phyloP scores from a whole-genome alignment of 2,329 filamentous ascomycete genomes.

The Fusarium floridanum region DNA sequence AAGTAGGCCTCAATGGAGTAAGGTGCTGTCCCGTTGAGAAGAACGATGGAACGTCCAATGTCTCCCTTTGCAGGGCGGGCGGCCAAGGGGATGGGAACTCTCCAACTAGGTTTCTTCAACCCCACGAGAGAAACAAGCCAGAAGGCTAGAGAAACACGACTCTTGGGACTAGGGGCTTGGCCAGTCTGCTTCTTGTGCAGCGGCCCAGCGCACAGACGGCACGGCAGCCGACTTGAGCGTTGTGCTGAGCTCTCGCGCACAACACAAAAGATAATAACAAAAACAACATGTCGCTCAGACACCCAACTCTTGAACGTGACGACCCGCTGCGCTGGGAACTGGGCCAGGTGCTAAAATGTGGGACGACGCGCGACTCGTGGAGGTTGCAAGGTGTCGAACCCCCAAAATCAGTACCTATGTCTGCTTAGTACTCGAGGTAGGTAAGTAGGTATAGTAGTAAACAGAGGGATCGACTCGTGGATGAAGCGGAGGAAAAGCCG shows the following conservation, averaged over 20 bases:
- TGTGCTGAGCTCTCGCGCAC: slow-evolving; percentile 28
- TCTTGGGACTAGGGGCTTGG: slow-evolving; percentile 30
- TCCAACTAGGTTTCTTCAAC: slow-evolving; percentile 18
- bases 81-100: slow-evolving; percentile 9
- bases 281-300: slow-evolving; percentile 19
- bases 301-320: slow-evolving; percentile 6
- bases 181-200: slow-evolving; percentile 32
- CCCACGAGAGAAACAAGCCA: slow-evolving; percentile 40
- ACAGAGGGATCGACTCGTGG: slow-evolving; percentile 24
- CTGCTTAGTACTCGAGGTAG: not conserved
- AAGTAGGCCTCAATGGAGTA: slow-evolving; percentile 6
- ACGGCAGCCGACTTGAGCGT: slow-evolving; percentile 37
- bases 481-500: slow-evolving; percentile 26
- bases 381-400: slow-evolving; percentile 15
- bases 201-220: slow-evolving; percentile 43
- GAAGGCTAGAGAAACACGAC: slow-evolving; percentile 39
- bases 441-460: not conserved
- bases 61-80: slow-evolving; percentile 22
- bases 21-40: slow-evolving; percentile 8
- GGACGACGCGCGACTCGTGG: slow-evolving; percentile 33
- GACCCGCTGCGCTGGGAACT: slow-evolving; percentile 37
- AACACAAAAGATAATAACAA: slow-evolving; percentile 20
- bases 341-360: slow-evolving; percentile 16
- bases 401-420: slow-evolving; percentile 21
- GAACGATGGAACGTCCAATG: slow-evolving; percentile 19